Conservation (phyloP, 1,284 basidiomycete genomes). For the Boletellus deceptivus region DNA sequence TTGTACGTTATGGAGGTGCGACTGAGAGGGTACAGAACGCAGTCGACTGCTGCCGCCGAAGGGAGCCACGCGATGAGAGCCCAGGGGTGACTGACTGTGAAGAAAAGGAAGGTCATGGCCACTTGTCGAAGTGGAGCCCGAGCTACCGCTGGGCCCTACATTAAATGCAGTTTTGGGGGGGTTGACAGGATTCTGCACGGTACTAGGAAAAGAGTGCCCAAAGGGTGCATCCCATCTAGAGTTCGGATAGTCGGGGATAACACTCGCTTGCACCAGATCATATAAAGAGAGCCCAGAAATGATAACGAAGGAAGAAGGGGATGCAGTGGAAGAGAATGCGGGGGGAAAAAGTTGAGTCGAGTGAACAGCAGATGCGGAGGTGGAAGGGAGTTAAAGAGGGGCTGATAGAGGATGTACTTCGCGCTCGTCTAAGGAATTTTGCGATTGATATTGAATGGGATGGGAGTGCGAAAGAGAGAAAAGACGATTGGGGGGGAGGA, state of each 20-base stretch:
- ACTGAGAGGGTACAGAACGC: neutral
- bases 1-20: conserved; percentile 4
- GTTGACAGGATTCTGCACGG: neutral
- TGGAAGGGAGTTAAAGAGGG: conserved; percentile 4
- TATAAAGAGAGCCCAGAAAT: conserved; percentile 28
- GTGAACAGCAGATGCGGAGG: neutral
- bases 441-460: neutral
- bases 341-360: neutral
- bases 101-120: neutral
- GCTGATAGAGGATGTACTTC: neutral
- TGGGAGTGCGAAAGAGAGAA: neutral
- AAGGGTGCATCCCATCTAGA: conserved; percentile 25
- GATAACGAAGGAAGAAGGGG: conserved; percentile 26
- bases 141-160: neutral
- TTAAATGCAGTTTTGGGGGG: neutral
- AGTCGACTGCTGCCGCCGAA: neutral
- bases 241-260: conserved; percentile 16
- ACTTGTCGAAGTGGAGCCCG: neutral
- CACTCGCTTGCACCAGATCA: conserved; percentile 21
- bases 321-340: neutral
- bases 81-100: conserved; percentile 4
- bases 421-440: conserved; percentile 1
- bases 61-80: neutral
- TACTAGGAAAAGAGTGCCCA: conserved; percentile 9
- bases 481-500: conserved; percentile 4